These are phyloP conservation scores for Citrus reticulata DNA, from an alignment of 345 rosid species.

Conservation along the genomic window DNA sequence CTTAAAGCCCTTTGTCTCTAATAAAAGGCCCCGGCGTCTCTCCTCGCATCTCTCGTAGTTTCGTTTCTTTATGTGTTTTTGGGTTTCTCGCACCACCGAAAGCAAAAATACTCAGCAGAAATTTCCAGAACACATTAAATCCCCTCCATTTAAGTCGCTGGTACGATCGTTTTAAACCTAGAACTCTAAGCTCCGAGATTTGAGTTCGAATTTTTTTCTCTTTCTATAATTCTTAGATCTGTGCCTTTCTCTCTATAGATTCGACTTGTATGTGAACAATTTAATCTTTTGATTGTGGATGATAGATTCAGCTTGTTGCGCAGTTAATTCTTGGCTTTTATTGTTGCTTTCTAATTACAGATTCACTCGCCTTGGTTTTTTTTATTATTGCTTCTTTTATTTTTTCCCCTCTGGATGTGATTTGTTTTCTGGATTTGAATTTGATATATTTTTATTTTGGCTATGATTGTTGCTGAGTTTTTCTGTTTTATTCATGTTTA, in stretches of 20 bases:
- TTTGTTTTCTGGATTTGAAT: not conserved
- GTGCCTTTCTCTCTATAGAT: conserved; percentile 12
- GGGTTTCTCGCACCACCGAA: conserved; percentile 9
- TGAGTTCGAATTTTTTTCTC: not conserved
- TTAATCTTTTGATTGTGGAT: not conserved
- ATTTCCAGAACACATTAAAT: not conserved
- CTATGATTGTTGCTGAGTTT: not conserved
- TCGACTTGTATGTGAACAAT: not conserved
- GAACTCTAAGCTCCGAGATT: not conserved
- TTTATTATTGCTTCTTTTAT: not conserved
- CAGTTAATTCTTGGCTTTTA: not conserved
- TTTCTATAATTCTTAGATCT: conserved; percentile 20
- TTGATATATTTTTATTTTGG: not conserved
- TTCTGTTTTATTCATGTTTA: not conserved
- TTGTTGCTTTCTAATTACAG: not conserved
- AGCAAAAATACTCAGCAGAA: not conserved
- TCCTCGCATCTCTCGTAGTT: not conserved
- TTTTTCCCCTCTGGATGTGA: not conserved
- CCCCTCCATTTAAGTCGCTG: conserved; percentile 2
- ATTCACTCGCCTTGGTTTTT: not conserved
- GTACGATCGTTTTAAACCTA: conserved; percentile 21
- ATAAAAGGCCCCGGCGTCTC: conserved; percentile 3
- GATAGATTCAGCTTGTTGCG: conserved; percentile 10
- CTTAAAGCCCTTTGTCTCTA: conserved; percentile 6
- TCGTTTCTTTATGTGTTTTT: not conserved